phyloP scores from a whole-genome alignment of 768 basidiomycete genomes.

The Tephrocybe sp. region DNA sequence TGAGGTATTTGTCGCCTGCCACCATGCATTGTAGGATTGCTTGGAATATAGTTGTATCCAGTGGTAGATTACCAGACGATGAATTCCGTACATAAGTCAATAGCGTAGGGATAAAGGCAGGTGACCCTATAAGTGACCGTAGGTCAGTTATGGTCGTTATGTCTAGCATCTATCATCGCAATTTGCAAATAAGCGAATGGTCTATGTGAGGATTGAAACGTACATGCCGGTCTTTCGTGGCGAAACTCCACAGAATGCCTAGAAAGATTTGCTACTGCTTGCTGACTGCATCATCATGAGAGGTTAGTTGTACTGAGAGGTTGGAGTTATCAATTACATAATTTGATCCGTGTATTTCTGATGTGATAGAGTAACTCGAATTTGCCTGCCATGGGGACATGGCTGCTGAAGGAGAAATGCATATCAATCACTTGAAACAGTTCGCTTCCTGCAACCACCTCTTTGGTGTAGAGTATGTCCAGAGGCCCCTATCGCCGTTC shows the following conservation, averaged over 20 bases:
- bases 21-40: slow-evolving; percentile 65
- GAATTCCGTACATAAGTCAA: slow-evolving; percentile 43
- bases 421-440: slow-evolving; percentile 7
- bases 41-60: slow-evolving; percentile 64
- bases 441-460: not conserved
- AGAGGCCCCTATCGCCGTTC: not conserved
- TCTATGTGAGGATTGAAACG: too few relatives aligned
- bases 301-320: not conserved
- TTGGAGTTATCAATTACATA: slow-evolving; percentile 5
- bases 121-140: slow-evolving; percentile 37
- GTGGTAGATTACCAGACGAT: slow-evolving; percentile 42
- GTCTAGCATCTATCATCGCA: slow-evolving; percentile 11
- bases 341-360: slow-evolving; percentile 3
- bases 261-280: not conserved
- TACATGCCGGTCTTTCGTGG: too few relatives aligned
- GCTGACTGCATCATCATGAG: not conserved
- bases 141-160: slow-evolving; percentile 20
- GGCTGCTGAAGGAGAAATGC: not conserved
- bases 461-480: not conserved
- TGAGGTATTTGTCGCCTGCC: slow-evolving; percentile 58
- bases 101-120: slow-evolving; percentile 47
- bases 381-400: slow-evolving; percentile 6
- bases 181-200: not conserved
- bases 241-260: not conserved
- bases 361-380: not conserved